Conservation (phyloP, 768 basidiomycete genomes). For the Symmetrospora coprosmae region DNA sequence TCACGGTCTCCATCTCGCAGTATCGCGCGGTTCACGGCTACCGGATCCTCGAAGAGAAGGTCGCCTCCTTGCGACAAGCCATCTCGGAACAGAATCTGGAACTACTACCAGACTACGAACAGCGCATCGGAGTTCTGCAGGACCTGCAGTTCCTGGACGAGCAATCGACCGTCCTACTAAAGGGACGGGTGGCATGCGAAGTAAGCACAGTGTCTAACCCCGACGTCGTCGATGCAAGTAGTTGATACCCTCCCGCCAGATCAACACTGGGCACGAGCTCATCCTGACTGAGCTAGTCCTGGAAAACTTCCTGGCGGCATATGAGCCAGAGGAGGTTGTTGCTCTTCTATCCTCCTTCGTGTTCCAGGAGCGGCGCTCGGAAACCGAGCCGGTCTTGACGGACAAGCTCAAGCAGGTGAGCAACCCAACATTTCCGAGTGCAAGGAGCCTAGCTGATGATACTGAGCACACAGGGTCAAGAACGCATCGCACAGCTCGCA, state of each 20-base stretch:
- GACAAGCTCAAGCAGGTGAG: slow-evolving; percentile 53
- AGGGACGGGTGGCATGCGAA: slow-evolving; percentile 96
- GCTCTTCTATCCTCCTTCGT: slow-evolving; percentile 91
- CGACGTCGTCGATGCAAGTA: neutral
- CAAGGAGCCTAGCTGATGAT: neutral
- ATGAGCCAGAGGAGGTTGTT: slow-evolving; percentile 90
- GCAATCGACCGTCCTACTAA: slow-evolving; percentile 84
- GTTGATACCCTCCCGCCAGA: slow-evolving; percentile 44
- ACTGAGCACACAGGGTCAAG: slow-evolving; percentile 45
- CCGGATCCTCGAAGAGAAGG: slow-evolving; percentile 57
- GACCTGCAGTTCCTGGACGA: slow-evolving; percentile 88
- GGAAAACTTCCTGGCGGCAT: slow-evolving; percentile 79
- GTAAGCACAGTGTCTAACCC: slow-evolving; percentile 40
- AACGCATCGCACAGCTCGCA: slow-evolving; percentile 59
- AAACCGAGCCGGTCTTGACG: slow-evolving; percentile 67
- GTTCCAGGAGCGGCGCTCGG: slow-evolving; percentile 87
- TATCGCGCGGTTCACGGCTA: slow-evolving; percentile 61
- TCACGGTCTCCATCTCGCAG: slow-evolving; percentile 41
- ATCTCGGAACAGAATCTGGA: slow-evolving; percentile 95
- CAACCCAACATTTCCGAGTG: neutral
- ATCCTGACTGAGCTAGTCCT: slow-evolving; percentile 90
- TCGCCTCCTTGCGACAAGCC: slow-evolving; percentile 60
- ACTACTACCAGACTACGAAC: slow-evolving; percentile 91
- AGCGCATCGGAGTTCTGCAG: slow-evolving; percentile 75
- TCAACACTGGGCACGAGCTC: slow-evolving; percentile 95